Conservation (phyloP, 805 yeast genomes). For the Lachancea sp. region DNA sequence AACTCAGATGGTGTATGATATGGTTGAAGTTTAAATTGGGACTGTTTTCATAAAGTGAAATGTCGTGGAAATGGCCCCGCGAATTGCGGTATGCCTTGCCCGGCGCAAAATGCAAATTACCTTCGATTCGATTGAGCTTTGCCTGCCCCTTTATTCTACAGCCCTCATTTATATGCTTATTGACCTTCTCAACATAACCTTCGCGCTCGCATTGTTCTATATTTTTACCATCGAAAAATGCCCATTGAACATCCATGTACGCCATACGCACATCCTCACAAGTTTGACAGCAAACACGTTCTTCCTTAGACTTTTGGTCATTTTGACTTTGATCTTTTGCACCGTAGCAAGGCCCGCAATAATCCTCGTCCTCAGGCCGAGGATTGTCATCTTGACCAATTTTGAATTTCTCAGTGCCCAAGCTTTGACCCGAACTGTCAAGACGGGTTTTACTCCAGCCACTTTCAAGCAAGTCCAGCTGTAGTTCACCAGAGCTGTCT, state of each 20-base stretch:
- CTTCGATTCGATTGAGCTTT: conserved; percentile 75
- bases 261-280: conserved; percentile 79
- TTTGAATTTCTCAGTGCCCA: conserved; percentile 37
- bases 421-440: conserved; percentile 44
- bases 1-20: conserved; percentile 69
- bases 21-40: conserved; percentile 72
- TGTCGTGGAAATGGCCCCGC: conserved; percentile 75
- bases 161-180: conserved; percentile 66
- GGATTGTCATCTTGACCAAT: conserved; percentile 35
- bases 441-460: conserved; percentile 71
- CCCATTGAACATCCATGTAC: conserved; percentile 76
- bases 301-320: conserved; percentile 33
- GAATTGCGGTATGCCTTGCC: conserved; percentile 61
- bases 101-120: conserved; percentile 93
- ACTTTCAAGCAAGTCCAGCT: conserved; percentile 59
- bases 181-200: conserved; percentile 66
- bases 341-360: conserved; percentile 92
- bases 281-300: conserved; percentile 69
- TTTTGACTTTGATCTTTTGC: conserved; percentile 55
- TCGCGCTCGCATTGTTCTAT: conserved; percentile 88
- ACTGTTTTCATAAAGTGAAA: conserved; percentile 58
- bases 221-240: conserved; percentile 79
- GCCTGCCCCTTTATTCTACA: conserved; percentile 81
- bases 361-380: conserved; percentile 34
- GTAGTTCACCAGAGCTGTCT: conserved; percentile 83